phyloP scores from a whole-genome alignment of 140 eudicot species.

The Flaveria floridana region DNA sequence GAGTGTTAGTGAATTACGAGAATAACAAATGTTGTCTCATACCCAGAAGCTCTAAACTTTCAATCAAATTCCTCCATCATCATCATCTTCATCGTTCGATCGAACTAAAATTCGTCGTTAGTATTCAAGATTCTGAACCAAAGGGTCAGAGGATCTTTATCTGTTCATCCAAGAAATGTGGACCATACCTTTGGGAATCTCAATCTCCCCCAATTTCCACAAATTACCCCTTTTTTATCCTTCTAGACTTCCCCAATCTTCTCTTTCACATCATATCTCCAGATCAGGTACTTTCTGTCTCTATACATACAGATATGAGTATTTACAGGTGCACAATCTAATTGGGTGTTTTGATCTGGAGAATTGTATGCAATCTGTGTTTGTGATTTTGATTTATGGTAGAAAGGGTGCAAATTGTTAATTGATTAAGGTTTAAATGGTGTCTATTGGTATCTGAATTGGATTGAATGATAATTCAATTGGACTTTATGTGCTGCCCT shows the following conservation, averaged over 20 bases:
- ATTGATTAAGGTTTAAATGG: not conserved
- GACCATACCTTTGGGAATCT: conserved; percentile 49
- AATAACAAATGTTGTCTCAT: conserved; percentile 37
- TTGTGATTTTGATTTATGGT: not conserved
- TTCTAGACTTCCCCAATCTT: conserved; percentile 36
- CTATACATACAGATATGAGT: not conserved
- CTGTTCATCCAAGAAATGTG: conserved; percentile 43
- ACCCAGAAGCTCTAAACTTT: not conserved
- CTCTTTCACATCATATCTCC: conserved; percentile 30
- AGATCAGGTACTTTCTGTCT: conserved; percentile 43
- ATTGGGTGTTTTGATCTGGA: conserved; percentile 22
- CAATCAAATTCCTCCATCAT: not conserved
- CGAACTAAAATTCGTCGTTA: conserved; percentile 10
- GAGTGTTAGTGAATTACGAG: conserved; percentile 20
- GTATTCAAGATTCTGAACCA: conserved; percentile 21
- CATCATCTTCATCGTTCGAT: conserved; percentile 17
- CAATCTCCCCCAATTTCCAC: conserved; percentile 43
- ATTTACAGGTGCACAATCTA: not conserved
- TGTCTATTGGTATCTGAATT: conserved; percentile 18
- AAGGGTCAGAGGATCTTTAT: conserved; percentile 17
- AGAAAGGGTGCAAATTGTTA: not conserved
- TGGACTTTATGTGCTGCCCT: not conserved
- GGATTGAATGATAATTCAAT: not conserved
- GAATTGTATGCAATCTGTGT: not conserved
- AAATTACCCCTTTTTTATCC: conserved; percentile 38